These are phyloP conservation scores for Polyporus tsugae DNA, from an alignment of 1,284 basidiomycete species.

Conservation along the genomic window DNA sequence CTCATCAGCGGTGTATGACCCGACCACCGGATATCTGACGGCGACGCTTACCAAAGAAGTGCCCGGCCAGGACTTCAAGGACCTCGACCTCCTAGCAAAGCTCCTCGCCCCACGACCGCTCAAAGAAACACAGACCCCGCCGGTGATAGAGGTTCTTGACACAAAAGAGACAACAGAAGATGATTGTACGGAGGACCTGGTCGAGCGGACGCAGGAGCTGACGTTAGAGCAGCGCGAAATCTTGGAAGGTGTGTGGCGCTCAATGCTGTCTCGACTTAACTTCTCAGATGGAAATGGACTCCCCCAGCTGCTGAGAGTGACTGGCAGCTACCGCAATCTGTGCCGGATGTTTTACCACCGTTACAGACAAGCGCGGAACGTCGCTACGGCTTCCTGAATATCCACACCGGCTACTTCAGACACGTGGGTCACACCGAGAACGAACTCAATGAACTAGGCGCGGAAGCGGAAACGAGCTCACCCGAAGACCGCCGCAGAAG, in stretches of 20 bases:
- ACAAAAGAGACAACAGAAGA: slow-evolving; percentile 42
- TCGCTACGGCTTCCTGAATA: slow-evolving; percentile 77
- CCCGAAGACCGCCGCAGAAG: slow-evolving; percentile 53
- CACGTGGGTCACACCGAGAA: slow-evolving; percentile 78
- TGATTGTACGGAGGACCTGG: slow-evolving; percentile 52
- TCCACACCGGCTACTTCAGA: slow-evolving; percentile 75
- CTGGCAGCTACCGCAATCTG: slow-evolving; percentile 76
- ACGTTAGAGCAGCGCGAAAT: slow-evolving; percentile 66
- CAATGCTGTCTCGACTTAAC: neutral
- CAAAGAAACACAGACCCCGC: slow-evolving; percentile 43
- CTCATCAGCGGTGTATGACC: slow-evolving; percentile 77
- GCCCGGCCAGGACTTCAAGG: slow-evolving; percentile 71
- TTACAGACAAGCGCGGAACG: slow-evolving; percentile 52
- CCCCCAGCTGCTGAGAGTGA: slow-evolving; percentile 73
- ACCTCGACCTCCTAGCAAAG: slow-evolving; percentile 79
- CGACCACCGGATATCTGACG: slow-evolving; percentile 73
- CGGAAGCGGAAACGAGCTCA: slow-evolving; percentile 62
- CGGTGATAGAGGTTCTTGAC: slow-evolving; percentile 72
- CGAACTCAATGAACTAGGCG: slow-evolving; percentile 79
- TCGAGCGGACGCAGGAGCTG: slow-evolving; percentile 47
- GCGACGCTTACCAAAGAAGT: slow-evolving; percentile 73
- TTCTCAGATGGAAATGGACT: neutral
- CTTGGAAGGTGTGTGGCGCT: slow-evolving; percentile 56
- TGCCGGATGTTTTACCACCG: slow-evolving; percentile 51
- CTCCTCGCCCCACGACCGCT: slow-evolving; percentile 71